Conservation (phyloP, 2,329 filamentous ascomycete species). For the Aspergillus hortae region DNA sequence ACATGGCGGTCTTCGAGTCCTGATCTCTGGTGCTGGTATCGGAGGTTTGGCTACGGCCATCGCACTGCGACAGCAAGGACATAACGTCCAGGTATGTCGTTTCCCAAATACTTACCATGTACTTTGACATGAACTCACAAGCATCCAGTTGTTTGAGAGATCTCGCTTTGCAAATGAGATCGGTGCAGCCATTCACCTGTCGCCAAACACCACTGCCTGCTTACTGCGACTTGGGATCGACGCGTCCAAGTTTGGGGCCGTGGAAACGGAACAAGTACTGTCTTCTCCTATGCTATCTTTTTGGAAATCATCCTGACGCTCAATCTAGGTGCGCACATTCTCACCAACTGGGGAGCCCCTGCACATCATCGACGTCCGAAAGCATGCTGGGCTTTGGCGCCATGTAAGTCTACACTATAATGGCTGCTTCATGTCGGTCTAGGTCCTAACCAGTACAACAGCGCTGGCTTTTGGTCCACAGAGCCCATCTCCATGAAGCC, state of each 20-base stretch:
- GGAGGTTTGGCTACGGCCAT: conserved; percentile 39
- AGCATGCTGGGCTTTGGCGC: conserved; percentile 24
- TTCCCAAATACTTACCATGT: too few relatives aligned
- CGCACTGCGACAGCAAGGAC: conserved; percentile 51
- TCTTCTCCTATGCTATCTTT: background rate
- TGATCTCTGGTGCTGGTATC: conserved; percentile 34
- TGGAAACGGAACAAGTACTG: conserved; percentile 26
- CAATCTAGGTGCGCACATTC: conserved; percentile 34
- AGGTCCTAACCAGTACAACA: conserved; percentile 8
- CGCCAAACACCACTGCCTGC: conserved; percentile 59
- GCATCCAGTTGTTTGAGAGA: conserved; percentile 51
- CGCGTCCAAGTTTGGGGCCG: conserved; percentile 40
- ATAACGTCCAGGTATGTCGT: conserved; percentile 37
- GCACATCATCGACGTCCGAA: conserved; percentile 19
- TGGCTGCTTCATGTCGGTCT: background rate
- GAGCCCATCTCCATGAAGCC: conserved; percentile 51
- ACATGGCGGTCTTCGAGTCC: conserved; percentile 21
- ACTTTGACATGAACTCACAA: background rate
- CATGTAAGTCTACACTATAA: conserved; percentile 19
- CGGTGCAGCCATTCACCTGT: conserved; percentile 61
- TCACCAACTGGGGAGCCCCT: conserved; percentile 34
- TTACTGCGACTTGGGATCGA: conserved; percentile 46
- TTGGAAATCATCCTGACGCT: conserved; percentile 5
- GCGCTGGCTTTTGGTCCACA: conserved; percentile 53
- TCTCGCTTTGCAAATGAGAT: conserved; percentile 54